phyloP scores from a whole-genome alignment of 345 rosid genomes.

The Angophora floribunda region DNA sequence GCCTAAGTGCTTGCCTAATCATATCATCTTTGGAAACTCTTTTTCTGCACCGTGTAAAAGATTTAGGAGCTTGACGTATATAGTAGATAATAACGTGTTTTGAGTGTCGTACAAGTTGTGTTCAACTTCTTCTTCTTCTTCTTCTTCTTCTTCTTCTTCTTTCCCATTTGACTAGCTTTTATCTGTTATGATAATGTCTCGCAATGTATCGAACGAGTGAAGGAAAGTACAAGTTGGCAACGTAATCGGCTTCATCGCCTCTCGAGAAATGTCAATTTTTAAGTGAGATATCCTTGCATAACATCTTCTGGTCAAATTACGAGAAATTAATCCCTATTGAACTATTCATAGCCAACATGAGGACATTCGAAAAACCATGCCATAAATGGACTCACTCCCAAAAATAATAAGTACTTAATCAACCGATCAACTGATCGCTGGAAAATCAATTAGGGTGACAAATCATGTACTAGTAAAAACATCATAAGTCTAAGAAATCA shows the following conservation, averaged over 20 bases:
- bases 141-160: neutral
- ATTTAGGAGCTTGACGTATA: neutral
- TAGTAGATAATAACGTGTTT: neutral
- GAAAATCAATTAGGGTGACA: neutral
- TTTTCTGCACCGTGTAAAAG: neutral
- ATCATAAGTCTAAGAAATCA: neutral
- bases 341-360: neutral
- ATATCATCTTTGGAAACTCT: neutral
- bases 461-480: neutral
- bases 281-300: rapidly evolving
- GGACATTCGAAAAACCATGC: neutral
- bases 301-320: neutral
- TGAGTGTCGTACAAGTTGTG: neutral
- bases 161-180: neutral
- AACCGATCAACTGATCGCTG: neutral
- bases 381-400: neutral
- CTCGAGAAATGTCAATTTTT: neutral
- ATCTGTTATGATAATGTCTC: neutral
- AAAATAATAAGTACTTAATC: neutral
- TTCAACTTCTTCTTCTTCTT: neutral
- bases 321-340: neutral
- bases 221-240: neutral
- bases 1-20: neutral
- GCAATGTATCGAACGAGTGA: neutral
- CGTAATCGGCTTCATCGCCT: neutral